These are phyloP conservation scores for Saccharomycopsis sp. DNA, from an alignment of 805 yeast genomes.

Conservation along the genomic window DNA sequence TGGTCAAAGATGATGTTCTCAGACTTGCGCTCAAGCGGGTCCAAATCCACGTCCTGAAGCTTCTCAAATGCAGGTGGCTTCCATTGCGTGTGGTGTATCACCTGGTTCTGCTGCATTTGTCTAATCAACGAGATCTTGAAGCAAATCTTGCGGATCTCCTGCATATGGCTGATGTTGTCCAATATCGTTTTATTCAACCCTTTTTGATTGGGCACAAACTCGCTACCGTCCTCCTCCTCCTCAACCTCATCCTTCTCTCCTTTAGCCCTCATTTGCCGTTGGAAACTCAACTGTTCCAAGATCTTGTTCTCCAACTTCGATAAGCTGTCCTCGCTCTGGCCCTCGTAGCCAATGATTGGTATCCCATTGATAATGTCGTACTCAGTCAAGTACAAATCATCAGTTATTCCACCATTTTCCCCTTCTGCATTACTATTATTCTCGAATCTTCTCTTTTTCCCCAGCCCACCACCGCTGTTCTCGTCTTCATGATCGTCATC, in stretches of 20 bases:
- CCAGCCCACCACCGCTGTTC: slow-evolving; percentile 6
- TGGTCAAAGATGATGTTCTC: slow-evolving; percentile 48
- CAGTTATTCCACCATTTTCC: slow-evolving; percentile 40
- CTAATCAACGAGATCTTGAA: slow-evolving; percentile 81
- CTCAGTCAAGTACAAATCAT: slow-evolving; percentile 63
- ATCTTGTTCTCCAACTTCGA: slow-evolving; percentile 38
- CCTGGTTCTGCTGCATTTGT: slow-evolving; percentile 80
- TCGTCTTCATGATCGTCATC: slow-evolving; percentile 55
- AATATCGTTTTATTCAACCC: slow-evolving; percentile 57
- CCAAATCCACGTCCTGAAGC: slow-evolving; percentile 66
- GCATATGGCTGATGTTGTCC: slow-evolving; percentile 69
- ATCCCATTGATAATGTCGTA: slow-evolving; percentile 77
- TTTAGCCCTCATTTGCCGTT: slow-evolving; percentile 22
- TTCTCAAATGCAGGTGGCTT: slow-evolving; percentile 57
- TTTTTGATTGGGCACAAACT: slow-evolving; percentile 34
- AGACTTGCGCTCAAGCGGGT: slow-evolving; percentile 64
- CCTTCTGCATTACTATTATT: slow-evolving; percentile 23
- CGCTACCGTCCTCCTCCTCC: slow-evolving; percentile 31
- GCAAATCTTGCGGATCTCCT: slow-evolving; percentile 79
- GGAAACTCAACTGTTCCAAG: slow-evolving; percentile 15
- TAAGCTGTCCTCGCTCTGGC: slow-evolving; percentile 39
- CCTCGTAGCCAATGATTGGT: slow-evolving; percentile 54
- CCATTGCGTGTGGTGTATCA: slow-evolving; percentile 65
- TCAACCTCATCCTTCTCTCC: slow-evolving; percentile 24
- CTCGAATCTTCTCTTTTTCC: background rate